Base-by-base conservation (phyloP, 2,329 filamentous ascomycete species). In the Arthrocladium fulminans region DNA sequence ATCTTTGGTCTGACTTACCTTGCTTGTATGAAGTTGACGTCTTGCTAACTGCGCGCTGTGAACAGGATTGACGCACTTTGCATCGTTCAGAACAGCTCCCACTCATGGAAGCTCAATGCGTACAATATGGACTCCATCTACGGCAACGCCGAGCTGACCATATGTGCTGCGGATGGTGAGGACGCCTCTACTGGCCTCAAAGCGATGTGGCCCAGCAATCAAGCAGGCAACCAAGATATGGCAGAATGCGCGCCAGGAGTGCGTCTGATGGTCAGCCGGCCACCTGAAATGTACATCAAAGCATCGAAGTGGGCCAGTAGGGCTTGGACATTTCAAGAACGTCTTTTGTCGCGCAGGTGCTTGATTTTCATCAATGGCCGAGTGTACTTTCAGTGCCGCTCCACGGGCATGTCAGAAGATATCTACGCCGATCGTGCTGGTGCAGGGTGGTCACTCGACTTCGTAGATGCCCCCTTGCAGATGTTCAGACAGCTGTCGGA, bases 101-200 rank as follows among this genome's bases (percentile, higher is more conserved):
- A 52, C 10, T 58, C 55, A 0, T 65, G 61, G 61, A 51, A 55
- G 9, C 54, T 61, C 10, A 64, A 65, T 42, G 54, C 60, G 1
- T 30, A 48, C 3, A 49, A 52, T 27, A 66, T 66, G 64, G 52
- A 65, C 44, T 27, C 56, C 1, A 58, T 67, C 10, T 66, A 67
- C 44, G 60, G 61, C 2, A 58, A 63, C 44, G 59, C 63, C 2
- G 39, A 50, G n/a, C 49, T 64, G 23, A 66, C 62, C 7, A 64
- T 67, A n/a, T 62, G 59, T 52, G 64, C 63, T 8, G 64, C 64
- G 1, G 60, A 62, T 47, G 63, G 60, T 20, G 38, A 49, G 24
- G 46, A 51, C 40, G 45, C 50, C 9, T 42, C 43, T 41, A 32
- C 51, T 7, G 54, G 58, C 3, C 40, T 61, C n/a, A 35, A 19